Base-by-base conservation (phyloP, 228 moss, liverwort and hornwort genomes). In the Sphagnum magellanicum region DNA sequence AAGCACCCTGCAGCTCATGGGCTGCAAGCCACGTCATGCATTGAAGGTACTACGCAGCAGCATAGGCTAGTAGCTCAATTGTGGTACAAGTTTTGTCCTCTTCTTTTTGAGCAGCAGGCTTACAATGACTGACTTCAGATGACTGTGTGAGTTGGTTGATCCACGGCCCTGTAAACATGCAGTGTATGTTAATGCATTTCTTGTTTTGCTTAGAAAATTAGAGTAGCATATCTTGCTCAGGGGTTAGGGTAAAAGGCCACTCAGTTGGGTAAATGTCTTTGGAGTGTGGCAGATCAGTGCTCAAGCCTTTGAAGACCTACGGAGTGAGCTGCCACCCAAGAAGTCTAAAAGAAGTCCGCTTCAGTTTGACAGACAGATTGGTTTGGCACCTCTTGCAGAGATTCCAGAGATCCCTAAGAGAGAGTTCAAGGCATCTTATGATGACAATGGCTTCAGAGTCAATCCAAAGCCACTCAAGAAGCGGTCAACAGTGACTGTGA, bases 1-100 rank as follows among this genome's bases (percentile, higher is more conserved):
- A 72, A 93, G 91, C 68, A 93, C 97, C 52, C 79, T 97, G 70
- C 97, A 97, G 82, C 93, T 97, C 46, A 97, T 97, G 97, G 97
- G 97, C 53, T 97, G 97, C 85, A 97, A 97, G 74, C 83, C 91
- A 64, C 97, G 97, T 10, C 97, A 97, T 79, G 91, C 93, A 52
- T 81, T 90, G 50, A 97, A 97, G 91, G 91, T 91, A 59, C 69
- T 32, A 32, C 0, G 32, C 32, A 32, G 32, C 32, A 32, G 32
- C 32, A 3, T 32, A 32, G 32, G 32, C 32, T 32, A 32, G 32
- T 32, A 32, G 32, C 32, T 32, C 32, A 32, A 32, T 32, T 32
- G 32, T 32, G 32, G 55, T 55, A 55, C 55, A 55, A 8, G 12
- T 12, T 55, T 55, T 3, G 32, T 32, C 3, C 32, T 32, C 55